Evolutionary conservation across 805 yeast genomes (phyloP), one percentile per base, ranked within the genome.

Genomic region (Saccharomycopsis synnaedendra): DNA sequence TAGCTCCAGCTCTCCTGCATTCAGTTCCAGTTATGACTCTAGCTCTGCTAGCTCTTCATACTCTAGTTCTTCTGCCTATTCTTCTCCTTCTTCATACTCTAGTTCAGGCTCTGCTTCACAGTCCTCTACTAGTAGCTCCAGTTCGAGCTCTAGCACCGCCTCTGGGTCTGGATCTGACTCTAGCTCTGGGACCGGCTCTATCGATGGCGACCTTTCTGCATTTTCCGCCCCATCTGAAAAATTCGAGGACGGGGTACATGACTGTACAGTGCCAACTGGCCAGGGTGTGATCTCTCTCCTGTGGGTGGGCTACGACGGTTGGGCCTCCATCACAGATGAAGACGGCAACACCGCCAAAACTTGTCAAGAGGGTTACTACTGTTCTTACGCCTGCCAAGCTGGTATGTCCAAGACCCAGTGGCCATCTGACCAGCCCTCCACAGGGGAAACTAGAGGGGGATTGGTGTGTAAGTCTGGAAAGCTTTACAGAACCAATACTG

Each of bases 391-490:
- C 51, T 90, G 98, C 74, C 94, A 88, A 72, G 80, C 96, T 41
- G 98, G 97, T 76, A 86, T 87, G 96, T 86, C 97, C 61, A 90
- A 90, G 80, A 87, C 97, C 48, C 98, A 90, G 73, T 90, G 95
- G 95, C 97, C 97, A 54, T 68, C 81, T 41, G 56, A 63, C 47
- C 98, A 90, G 72, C 97, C 97, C 48, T 56, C 83, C 47, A 75
- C 70, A 64, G 97, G 97, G 71, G 83, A 82, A 49, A 84, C 97
- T 41, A 78, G 90, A 56, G 98, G 98, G 69, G 98, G 98, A 63
- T 76, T 90, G 59, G 64, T 68, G 59, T 90, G 98, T 76, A 75
- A 83, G 66, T 42, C 69, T 7, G 97, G 97, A 57, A 78, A 78
- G 70, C 74, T 90, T 54, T 80, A 86, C 83, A 83, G 80, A 64